A percentile compares a stretch with the other conserved stretches of the same genome.
Evolutionary conservation across 73 alveolate genomes (phyloP).

Genomic region (Chromera velia): DNA sequence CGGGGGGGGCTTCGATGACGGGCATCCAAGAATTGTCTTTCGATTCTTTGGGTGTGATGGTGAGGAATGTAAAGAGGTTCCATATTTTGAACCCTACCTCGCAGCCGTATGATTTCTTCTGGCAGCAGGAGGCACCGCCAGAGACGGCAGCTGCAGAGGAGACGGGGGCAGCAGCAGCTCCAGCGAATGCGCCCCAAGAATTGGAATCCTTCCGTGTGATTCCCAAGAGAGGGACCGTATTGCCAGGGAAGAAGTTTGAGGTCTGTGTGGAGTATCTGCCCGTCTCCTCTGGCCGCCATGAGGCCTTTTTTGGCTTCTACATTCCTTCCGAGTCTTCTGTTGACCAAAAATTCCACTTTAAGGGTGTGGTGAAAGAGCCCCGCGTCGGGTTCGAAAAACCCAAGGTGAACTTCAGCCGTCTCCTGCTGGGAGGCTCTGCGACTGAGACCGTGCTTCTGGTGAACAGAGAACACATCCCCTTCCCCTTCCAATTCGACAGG

Average conservation of each 20-base stretch:
- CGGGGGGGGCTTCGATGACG: conserved; percentile 17
- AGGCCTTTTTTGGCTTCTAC: conserved; percentile 90
- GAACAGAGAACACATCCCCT: conserved; percentile 91
- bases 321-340: conserved; percentile 89
- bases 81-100: conserved; percentile 97
- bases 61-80: conserved; percentile 92
- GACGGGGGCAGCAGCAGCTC: conserved; percentile 63
- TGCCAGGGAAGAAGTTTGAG: conserved; percentile 96
- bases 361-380: conserved; percentile 97
- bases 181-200: conserved; percentile 49
- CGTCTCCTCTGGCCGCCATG: conserved; percentile 92
- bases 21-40: conserved; percentile 66
- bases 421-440: conserved; percentile 94
- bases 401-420: conserved; percentile 93
- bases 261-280: conserved; percentile 96
- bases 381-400: conserved; percentile 91
- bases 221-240: conserved; percentile 76
- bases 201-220: conserved; percentile 17
- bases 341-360: conserved; percentile 72
- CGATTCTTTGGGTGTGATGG: conserved; percentile 93
- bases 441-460: conserved; percentile 85
- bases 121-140: conserved; percentile 82
- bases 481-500: conserved; percentile 79
- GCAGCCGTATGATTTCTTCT: conserved; percentile 95
- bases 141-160: conserved; percentile 25